phyloP scores from a whole-genome alignment of 2,329 filamentous ascomycete genomes.

The Hymenoscyphus fraxineus region DNA sequence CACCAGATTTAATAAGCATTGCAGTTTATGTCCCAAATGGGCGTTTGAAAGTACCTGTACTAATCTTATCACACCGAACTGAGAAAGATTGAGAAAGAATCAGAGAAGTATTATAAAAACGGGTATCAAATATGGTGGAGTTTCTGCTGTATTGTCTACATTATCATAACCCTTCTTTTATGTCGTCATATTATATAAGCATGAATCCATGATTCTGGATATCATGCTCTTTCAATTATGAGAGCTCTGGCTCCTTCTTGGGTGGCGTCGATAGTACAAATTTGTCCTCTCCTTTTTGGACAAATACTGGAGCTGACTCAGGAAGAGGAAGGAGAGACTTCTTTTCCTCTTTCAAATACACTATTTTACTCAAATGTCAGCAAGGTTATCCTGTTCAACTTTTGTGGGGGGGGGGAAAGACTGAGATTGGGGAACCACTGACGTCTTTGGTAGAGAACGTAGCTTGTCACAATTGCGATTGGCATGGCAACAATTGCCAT shows the following conservation, averaged over 20 bases:
- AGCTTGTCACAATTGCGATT: slow-evolving; percentile 34
- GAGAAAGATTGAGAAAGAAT: not conserved
- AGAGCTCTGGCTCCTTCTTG: not conserved
- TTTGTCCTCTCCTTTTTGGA: not conserved
- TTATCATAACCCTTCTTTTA: slow-evolving; percentile 7
- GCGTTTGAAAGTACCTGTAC: not conserved
- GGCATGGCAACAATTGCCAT: slow-evolving; percentile 34
- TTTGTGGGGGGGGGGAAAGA: no score
- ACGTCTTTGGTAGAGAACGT: slow-evolving; percentile 34
- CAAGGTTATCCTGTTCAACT: not conserved
- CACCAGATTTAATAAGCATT: no score
- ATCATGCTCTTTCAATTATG: not conserved
- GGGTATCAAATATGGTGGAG: slow-evolving; percentile 1
- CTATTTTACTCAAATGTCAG: slow-evolving; percentile 8
- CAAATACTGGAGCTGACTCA: not conserved
- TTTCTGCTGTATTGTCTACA: slow-evolving; percentile 1
- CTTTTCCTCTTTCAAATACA: slow-evolving; percentile 18
- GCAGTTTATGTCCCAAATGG: not conserved
- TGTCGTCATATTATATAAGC: not conserved
- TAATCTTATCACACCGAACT: not conserved
- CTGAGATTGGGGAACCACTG: slow-evolving; percentile 12
- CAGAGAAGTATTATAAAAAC: not conserved
- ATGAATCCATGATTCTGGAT: not conserved
- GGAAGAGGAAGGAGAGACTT: not conserved
- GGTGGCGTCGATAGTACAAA: not conserved